Conservation (phyloP, 2,329 filamentous ascomycete genomes). For the Arthrocladium fulminans region DNA sequence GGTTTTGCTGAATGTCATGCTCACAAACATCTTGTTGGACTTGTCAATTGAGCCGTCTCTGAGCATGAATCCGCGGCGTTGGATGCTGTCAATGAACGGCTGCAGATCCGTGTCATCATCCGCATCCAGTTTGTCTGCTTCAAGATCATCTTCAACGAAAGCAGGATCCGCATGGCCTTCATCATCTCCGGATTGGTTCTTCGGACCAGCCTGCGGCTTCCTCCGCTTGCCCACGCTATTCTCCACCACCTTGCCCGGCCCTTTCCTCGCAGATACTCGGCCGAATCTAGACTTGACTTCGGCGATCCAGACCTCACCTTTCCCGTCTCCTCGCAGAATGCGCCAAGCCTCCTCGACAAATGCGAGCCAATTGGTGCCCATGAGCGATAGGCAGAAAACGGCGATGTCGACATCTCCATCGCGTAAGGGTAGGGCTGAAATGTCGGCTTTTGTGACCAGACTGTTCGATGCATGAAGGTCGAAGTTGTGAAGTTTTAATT, state of each 20-base stretch:
- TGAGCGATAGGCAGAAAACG: conserved; percentile 91
- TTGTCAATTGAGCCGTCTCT: conserved; percentile 67
- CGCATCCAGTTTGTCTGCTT: conserved; percentile 36
- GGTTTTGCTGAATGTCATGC: conserved; percentile 89
- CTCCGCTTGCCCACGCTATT: conserved; percentile 63
- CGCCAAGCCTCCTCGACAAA: conserved; percentile 96
- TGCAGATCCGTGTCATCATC: conserved; percentile 74
- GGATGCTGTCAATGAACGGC: conserved; percentile 75
- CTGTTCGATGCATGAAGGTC: conserved; percentile 71
- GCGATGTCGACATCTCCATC: conserved; percentile 74
- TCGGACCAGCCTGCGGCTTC: conserved; percentile 26
- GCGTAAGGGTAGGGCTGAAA: conserved; percentile 67
- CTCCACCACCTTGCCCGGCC: conserved; percentile 41
- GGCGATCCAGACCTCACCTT: conserved; percentile 83
- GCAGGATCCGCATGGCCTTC: conserved; percentile 44
- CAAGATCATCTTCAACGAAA: conserved; percentile 35
- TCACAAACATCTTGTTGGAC: conserved; percentile 96
- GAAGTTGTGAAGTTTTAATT: conserved; percentile 70
- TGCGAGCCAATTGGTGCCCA: conserved; percentile 97
- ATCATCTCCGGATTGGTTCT: conserved; percentile 37
- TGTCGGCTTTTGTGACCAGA: conserved; percentile 80
- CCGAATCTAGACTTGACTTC: conserved; percentile 94
- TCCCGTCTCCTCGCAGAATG: conserved; percentile 74
- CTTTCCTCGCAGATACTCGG: conserved; percentile 42
- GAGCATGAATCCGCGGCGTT: conserved; percentile 74